These are phyloP conservation scores for Hypoxylon sp. DNA, from an alignment of 2,329 filamentous ascomycete genomes.

Conservation along the genomic window DNA sequence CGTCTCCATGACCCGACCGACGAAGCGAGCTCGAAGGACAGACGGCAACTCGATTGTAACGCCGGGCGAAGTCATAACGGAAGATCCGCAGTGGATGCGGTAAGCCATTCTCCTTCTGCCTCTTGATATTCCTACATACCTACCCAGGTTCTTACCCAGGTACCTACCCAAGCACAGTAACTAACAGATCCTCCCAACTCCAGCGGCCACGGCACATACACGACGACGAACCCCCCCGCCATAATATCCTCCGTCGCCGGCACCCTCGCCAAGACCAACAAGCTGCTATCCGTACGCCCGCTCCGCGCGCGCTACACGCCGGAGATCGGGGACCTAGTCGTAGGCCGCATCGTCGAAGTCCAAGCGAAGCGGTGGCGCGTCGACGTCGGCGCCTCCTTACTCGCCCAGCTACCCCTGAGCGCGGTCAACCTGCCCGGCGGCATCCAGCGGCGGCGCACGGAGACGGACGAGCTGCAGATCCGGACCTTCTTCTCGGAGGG, in stretches of 20 bases:
- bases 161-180: conserved; percentile 9
- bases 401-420: conserved; percentile 85
- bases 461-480: conserved; percentile 97
- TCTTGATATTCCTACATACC: not conserved
- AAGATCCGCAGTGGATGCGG: conserved; percentile 97
- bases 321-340: conserved; percentile 94
- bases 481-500: conserved; percentile 97
- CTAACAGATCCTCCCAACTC: conserved; percentile 3
- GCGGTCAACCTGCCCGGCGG: conserved; percentile 96
- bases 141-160: too few relatives aligned
- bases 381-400: conserved; percentile 87
- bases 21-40: conserved; percentile 54
- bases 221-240: conserved; percentile 68
- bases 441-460: conserved; percentile 89
- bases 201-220: conserved; percentile 93
- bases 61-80: conserved; percentile 87
- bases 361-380: conserved; percentile 94
- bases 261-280: conserved; percentile 93
- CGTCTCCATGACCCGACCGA: conserved; percentile 57
- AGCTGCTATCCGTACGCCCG: conserved; percentile 90
- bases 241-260: conserved; percentile 94
- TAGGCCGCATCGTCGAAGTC: conserved; percentile 95
- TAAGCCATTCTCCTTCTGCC: conserved; percentile 47
- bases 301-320: conserved; percentile 93
- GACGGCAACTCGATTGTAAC: conserved; percentile 74